A percentile compares a stretch with the other conserved stretches of the same genome.
Evolutionary conservation across 805 yeast species (phyloP).

Genomic region (Monosporozyma yasuniensis): DNA sequence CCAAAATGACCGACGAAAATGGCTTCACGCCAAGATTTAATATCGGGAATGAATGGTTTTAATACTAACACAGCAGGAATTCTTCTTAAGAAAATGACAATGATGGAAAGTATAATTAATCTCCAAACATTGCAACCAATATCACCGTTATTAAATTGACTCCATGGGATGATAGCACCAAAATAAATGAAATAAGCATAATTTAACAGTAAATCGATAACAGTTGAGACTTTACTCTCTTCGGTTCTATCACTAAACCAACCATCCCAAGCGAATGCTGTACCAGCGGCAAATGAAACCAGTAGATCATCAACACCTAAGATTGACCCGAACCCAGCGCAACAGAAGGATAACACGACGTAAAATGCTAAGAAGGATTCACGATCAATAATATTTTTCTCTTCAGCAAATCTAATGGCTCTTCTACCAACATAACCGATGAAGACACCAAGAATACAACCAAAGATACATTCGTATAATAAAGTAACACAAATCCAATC

Average conservation of each 20-base stretch:
- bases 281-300: slow-evolving; percentile 87
- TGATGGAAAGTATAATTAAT: slow-evolving; percentile 62
- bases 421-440: slow-evolving; percentile 68
- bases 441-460: slow-evolving; percentile 61
- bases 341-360: slow-evolving; percentile 68
- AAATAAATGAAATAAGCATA: slow-evolving; percentile 82
- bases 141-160: slow-evolving; percentile 50
- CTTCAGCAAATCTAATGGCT: slow-evolving; percentile 66
- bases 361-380: slow-evolving; percentile 84
- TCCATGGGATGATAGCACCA: slow-evolving; percentile 90
- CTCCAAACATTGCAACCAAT: slow-evolving; percentile 75
- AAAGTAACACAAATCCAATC: slow-evolving; percentile 75
- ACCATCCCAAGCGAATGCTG: slow-evolving; percentile 92
- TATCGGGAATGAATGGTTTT: slow-evolving; percentile 77
- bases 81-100: slow-evolving; percentile 66
- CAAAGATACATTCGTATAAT: slow-evolving; percentile 74
- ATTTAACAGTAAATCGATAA: slow-evolving; percentile 76
- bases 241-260: slow-evolving; percentile 76
- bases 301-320: slow-evolving; percentile 83
- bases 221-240: slow-evolving; percentile 79
- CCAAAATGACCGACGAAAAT: slow-evolving; percentile 93
- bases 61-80: slow-evolving; percentile 71
- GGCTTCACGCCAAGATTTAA: slow-evolving; percentile 89
- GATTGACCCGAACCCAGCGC: slow-evolving; percentile 84
- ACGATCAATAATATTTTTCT: slow-evolving; percentile 61